Evolutionary conservation across 139 green algal genomes (phyloP), one percentile per base, ranked within the genome.

Genomic region (Tetradesmus obliquus): DNA sequence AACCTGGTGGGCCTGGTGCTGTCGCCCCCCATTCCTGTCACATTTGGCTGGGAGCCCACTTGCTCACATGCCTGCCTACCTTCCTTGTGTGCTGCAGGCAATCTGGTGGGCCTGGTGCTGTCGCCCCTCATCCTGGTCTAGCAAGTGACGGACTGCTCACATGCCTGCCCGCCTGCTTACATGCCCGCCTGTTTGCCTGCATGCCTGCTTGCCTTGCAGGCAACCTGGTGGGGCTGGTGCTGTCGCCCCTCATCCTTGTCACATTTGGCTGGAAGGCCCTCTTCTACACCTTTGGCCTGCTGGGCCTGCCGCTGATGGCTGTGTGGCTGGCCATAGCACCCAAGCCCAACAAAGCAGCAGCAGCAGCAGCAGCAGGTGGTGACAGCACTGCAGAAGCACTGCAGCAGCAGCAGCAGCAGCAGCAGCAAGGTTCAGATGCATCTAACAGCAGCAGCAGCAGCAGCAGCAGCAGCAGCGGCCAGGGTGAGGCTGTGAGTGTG

Each of bases 1-100:
- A 98, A 99, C 92, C 93, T 98, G 8, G 85, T 97, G 2, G 97
- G 97, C 15, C 94, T 99, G 15, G 79, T 97, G 1, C 58, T 98
- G 55, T 98, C 97, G 9, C 97, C 97, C 4, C 82, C 97, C 79
- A 91, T 99, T 22, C 93, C 98, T 6, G 24, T 93, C 15, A 76
- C 55, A 19, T 95, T 95, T 83, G 97, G 97, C 82, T 99, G 97
- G 97, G 92, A 95, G 32, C 91, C 87, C 0, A 45, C 32, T 8
- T 13, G 10, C 22, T 24, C 55, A 60, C 20, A 19, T 19, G 66
- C 62, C n/a, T 82, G 60, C 19, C 79, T 53, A 66, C 5, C 15
- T 81, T 20, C 17, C 24, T 86, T 19, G 9, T 80, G 66, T 76
- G 53, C 72, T 32, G 83, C 94, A 97, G 96, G 97, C 15, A 98